A percentile compares a stretch with the other conserved stretches of the same genome.
phyloP scores from a whole-genome alignment of 2,329 filamentous ascomycete genomes.

The Fusarium bactridioides region DNA sequence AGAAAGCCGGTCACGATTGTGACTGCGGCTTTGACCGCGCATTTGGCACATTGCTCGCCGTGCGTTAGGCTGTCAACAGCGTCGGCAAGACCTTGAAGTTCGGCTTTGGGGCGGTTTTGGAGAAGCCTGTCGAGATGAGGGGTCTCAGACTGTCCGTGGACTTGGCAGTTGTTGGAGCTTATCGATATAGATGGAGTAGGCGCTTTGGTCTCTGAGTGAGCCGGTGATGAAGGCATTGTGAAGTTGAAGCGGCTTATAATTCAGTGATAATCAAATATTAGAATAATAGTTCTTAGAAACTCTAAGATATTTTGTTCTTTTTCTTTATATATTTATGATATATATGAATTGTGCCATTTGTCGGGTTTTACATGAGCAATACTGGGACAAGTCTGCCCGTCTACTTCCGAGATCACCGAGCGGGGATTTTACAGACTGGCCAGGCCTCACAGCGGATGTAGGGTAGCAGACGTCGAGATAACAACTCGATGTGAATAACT shows the following conservation, averaged over 20 bases:
- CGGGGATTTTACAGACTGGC: neutral
- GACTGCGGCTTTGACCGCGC: conserved; percentile 6
- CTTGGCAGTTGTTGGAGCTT: neutral
- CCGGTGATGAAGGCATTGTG: neutral
- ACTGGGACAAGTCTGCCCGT: neutral
- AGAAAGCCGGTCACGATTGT: neutral
- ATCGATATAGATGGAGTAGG: neutral
- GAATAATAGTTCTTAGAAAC: too few species aligned
- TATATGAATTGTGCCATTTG: neutral
- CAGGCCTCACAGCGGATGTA: neutral
- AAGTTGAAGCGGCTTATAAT: neutral
- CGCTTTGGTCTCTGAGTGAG: neutral
- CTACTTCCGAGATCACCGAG: neutral
- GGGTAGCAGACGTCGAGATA: neutral
- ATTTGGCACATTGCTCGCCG: conserved; percentile 22
- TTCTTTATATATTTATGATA: neutral
- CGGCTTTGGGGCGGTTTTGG: conserved; percentile 1
- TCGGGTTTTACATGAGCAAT: neutral
- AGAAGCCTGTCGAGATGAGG: conserved; percentile 21
- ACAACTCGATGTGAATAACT: too few species aligned
- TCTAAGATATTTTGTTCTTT: rapidly evolving
- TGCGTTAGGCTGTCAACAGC: neutral
- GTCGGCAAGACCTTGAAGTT: conserved; percentile 4
- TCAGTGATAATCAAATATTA: neutral
- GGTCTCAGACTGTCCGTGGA: conserved; percentile 5